Percentiles rank a stretch among this genome's conserved stretches.
Evolutionary conservation across 2,329 filamentous ascomycete species (phyloP).

Genomic region (Sporothrix variecibatus): DNA sequence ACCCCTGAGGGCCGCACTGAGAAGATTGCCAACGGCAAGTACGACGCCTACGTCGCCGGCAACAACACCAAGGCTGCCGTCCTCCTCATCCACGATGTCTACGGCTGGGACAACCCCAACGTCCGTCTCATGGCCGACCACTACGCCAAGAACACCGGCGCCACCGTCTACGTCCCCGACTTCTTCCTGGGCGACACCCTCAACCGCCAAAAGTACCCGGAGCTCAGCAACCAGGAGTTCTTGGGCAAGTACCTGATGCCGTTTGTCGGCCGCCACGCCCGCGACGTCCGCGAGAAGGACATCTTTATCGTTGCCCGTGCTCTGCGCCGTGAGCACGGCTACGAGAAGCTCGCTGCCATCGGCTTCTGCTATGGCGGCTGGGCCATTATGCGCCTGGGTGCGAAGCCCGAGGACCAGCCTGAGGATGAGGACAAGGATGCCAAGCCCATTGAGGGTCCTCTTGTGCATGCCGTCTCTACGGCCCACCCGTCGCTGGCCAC

Average conservation of each 20-base stretch:
- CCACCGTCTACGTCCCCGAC: constrained; percentile 52
- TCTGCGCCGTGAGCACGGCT: constrained; percentile 39
- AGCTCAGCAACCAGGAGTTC: constrained; percentile 35
- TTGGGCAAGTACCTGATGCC: constrained; percentile 41
- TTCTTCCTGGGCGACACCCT: constrained; percentile 46
- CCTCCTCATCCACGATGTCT: constrained; percentile 53
- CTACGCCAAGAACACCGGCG: constrained; percentile 48
- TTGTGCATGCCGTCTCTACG: constrained; percentile 49
- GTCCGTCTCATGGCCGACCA: constrained; percentile 51
- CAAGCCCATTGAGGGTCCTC: constrained; percentile 32
- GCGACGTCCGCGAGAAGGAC: constrained; percentile 42
- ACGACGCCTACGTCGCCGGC: constrained; percentile 46
- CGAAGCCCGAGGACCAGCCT: constrained; percentile 36
- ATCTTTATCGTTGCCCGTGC: constrained; percentile 43
- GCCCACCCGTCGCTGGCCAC: constrained; percentile 50
- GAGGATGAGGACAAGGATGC: constrained; percentile 10
- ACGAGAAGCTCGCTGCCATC: constrained; percentile 43
- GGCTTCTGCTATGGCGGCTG: constrained; percentile 57
- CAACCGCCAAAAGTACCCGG: constrained; percentile 5
- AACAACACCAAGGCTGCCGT: constrained; percentile 45
- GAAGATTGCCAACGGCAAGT: constrained; percentile 42
- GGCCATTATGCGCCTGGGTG: constrained; percentile 50
- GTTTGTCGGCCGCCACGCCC: constrained; percentile 42
- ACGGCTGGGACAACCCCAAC: constrained; percentile 54
- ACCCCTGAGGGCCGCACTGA: constrained; percentile 42